Conservation (phyloP, 2,329 filamentous ascomycete genomes). For the Xylariales sp. region DNA sequence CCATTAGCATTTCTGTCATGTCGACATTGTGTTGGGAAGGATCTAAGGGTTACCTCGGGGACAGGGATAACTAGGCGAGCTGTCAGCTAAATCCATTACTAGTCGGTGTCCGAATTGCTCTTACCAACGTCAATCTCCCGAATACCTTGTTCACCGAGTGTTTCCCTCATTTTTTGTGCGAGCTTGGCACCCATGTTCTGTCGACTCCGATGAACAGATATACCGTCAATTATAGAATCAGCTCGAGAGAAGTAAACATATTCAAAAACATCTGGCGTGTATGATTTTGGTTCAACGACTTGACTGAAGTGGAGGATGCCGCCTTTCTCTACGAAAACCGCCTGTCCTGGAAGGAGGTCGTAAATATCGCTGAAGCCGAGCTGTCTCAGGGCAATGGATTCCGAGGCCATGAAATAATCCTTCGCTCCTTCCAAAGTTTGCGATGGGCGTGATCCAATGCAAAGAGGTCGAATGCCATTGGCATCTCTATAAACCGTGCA, state of each 20-base stretch:
- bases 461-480: slow-evolving; percentile 67
- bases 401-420: slow-evolving; percentile 79
- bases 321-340: slow-evolving; percentile 73
- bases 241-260: slow-evolving; percentile 80
- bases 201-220: slow-evolving; percentile 60
- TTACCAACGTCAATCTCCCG: slow-evolving; percentile 59
- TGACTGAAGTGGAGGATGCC: slow-evolving; percentile 65
- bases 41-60: slow-evolving; percentile 63
- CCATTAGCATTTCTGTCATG: slow-evolving; percentile 28
- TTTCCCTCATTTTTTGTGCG: slow-evolving; percentile 60
- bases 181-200: slow-evolving; percentile 74
- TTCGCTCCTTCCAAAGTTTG: slow-evolving; percentile 46
- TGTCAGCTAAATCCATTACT: no score
- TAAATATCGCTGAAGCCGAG: slow-evolving; percentile 65
- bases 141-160: slow-evolving; percentile 58
- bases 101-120: no score
- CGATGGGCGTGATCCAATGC: slow-evolving; percentile 42
- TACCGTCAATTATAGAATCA: slow-evolving; percentile 7
- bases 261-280: slow-evolving; percentile 76
- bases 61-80: slow-evolving; percentile 59
- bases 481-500: slow-evolving; percentile 62
- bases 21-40: slow-evolving; percentile 69
- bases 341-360: slow-evolving; percentile 70
- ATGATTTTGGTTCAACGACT: slow-evolving; percentile 57
- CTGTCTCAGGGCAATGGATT: slow-evolving; percentile 70